These are phyloP conservation scores for Xylaria bambusicola DNA, from an alignment of 495 filamentous ascomycete species.

Conservation along the genomic window DNA sequence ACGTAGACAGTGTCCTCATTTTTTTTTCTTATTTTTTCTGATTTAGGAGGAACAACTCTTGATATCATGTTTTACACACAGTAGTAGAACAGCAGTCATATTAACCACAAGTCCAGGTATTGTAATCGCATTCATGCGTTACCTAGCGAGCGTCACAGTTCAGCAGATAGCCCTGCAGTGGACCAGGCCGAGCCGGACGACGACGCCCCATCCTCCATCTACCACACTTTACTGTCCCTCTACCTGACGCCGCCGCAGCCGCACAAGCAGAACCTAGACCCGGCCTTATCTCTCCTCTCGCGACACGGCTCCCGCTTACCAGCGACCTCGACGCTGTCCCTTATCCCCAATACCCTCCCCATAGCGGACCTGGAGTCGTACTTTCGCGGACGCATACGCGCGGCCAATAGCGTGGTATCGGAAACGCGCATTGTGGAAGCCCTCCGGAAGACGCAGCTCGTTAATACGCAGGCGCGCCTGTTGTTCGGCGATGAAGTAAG, in stretches of 20 bases:
- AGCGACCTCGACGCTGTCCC: slow-evolving; percentile 74
- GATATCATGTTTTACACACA: too few relatives aligned
- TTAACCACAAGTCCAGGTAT: slow-evolving; percentile 61
- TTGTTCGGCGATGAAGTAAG: slow-evolving; percentile 65
- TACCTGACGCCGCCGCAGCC: slow-evolving; percentile 83
- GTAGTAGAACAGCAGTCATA: too few relatives aligned
- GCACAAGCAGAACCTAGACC: slow-evolving; percentile 69
- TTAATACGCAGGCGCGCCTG: slow-evolving; percentile 69
- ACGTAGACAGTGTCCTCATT: slow-evolving; percentile 33
- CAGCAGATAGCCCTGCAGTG: slow-evolving; percentile 11
- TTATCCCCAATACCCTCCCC: slow-evolving; percentile 80
- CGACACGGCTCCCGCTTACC: slow-evolving; percentile 91
- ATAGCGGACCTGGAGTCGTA: slow-evolving; percentile 83
- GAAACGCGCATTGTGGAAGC: slow-evolving; percentile 75
- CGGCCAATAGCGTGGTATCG: slow-evolving; percentile 77
- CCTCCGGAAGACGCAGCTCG: slow-evolving; percentile 70
- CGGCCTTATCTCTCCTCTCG: slow-evolving; percentile 83
- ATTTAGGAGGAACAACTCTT: too few relatives aligned
- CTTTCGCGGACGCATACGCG: slow-evolving; percentile 86
- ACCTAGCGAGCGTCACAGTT: slow-evolving; percentile 33
- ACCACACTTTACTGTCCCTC: slow-evolving; percentile 84
- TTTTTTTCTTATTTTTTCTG: slow-evolving; percentile 10
- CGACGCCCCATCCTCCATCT: slow-evolving; percentile 70
- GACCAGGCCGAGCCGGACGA: slow-evolving; percentile 52
- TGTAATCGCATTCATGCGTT: slow-evolving; percentile 79